phyloP scores from a whole-genome alignment of 768 basidiomycete species.

The Pisolithus albus region DNA sequence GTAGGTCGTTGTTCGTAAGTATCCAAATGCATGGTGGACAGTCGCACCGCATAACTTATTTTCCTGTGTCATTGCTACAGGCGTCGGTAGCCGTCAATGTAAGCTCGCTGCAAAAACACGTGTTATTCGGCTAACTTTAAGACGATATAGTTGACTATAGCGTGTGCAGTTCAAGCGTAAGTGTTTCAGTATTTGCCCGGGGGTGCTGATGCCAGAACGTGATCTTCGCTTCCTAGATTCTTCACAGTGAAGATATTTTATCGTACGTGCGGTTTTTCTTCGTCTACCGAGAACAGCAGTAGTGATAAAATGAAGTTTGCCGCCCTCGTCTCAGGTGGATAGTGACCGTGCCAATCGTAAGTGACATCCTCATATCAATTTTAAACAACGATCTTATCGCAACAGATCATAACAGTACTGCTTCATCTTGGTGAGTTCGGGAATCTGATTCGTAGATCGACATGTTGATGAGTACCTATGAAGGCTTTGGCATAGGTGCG shows the following conservation, averaged over 20 bases:
- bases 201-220: background rate
- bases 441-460: background rate
- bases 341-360: background rate
- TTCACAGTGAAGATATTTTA: conserved; percentile 1
- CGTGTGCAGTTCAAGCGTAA: background rate
- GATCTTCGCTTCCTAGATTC: background rate
- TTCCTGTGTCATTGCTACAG: background rate
- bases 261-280: background rate
- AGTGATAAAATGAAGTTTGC: background rate
- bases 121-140: background rate
- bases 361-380: background rate
- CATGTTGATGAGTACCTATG: background rate
- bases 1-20: conserved; percentile 1
- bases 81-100: background rate
- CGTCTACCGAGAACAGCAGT: background rate
- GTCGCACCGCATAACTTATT: too few species aligned
- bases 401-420: background rate
- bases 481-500: background rate
- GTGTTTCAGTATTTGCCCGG: background rate
- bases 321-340: background rate
- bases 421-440: background rate
- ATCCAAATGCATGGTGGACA: background rate
- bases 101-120: background rate
- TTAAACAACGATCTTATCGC: background rate
- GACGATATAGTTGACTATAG: background rate